phyloP scores from a whole-genome alignment of 352 stramenopile species.

The Porosira glacialis region DNA sequence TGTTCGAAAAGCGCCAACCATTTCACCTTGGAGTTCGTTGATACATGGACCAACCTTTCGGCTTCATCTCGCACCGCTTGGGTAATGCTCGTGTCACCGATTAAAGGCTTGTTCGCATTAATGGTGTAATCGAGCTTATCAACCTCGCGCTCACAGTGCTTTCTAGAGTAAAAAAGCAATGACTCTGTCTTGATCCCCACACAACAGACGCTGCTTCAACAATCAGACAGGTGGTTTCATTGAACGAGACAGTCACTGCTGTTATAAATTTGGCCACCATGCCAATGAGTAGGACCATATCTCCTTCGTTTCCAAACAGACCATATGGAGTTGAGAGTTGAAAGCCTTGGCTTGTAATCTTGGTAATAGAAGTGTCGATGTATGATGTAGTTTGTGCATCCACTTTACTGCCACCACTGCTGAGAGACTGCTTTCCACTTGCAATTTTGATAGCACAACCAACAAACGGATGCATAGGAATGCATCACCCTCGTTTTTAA shows the following conservation, averaged over 20 bases:
- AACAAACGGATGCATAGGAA: too few species aligned
- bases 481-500: too few species aligned
- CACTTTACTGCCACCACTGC: too few species aligned
- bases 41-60: neutral
- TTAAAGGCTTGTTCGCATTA: neutral
- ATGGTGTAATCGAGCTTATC: neutral
- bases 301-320: too few species aligned
- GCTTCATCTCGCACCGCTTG: neutral
- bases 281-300: too few species aligned
- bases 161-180: slow-evolving; percentile 5
- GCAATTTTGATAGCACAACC: too few species aligned
- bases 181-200: neutral
- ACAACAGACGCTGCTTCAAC: neutral
- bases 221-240: neutral
- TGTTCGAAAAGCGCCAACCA: neutral
- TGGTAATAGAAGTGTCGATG: too few species aligned
- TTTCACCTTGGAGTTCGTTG: neutral
- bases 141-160: neutral
- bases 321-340: too few species aligned
- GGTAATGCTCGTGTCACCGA: neutral
- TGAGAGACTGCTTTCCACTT: too few species aligned
- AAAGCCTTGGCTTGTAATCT: too few species aligned
- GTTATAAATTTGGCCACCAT: too few species aligned
- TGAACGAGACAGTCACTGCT: neutral
- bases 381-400: too few species aligned